A percentile compares a stretch with the other conserved stretches of the same genome.
Conservation (phyloP, 305 asterid species). For the Ilex paraguariensis region DNA sequence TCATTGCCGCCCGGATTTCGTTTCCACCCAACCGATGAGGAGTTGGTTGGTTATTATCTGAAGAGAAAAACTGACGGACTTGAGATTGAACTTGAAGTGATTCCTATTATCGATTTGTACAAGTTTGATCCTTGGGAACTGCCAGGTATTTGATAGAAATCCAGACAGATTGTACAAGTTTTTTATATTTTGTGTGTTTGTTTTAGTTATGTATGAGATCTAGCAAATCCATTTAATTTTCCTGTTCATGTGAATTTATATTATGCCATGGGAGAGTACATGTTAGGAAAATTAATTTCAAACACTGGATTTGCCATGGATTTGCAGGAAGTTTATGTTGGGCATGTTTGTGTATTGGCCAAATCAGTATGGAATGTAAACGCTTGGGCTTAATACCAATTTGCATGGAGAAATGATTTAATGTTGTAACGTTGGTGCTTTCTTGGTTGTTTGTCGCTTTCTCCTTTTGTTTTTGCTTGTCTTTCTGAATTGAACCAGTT, state of each 20-base stretch:
- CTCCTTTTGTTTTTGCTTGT: conserved; percentile 15
- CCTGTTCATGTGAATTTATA: no score
- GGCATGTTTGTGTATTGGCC: no score
- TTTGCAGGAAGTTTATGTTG: no score
- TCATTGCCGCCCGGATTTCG: conserved; percentile 56
- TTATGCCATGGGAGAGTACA: no score
- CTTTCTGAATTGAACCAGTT: conserved; percentile 1
- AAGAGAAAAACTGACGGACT: conserved; percentile 45
- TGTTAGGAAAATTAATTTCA: no score
- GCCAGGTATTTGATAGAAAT: conserved; percentile 29
- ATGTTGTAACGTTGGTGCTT: conserved; percentile 17
- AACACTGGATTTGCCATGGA: no score
- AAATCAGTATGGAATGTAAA: no score
- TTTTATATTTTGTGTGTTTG: no score
- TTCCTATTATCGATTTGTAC: conserved; percentile 43
- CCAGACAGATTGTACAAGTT: no score
- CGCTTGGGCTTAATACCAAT: neutral
- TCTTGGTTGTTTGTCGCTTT: conserved; percentile 4
- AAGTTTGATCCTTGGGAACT: conserved; percentile 56
- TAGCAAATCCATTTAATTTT: no score
- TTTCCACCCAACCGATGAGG: conserved; percentile 50
- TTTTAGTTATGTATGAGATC: no score
- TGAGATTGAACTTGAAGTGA: conserved; percentile 48
- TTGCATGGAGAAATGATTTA: neutral
- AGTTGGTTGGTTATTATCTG: conserved; percentile 46